Evolutionary conservation across 768 basidiomycete genomes (phyloP), one percentile per base, ranked within the genome.

Genomic region (Royoungia palumana): DNA sequence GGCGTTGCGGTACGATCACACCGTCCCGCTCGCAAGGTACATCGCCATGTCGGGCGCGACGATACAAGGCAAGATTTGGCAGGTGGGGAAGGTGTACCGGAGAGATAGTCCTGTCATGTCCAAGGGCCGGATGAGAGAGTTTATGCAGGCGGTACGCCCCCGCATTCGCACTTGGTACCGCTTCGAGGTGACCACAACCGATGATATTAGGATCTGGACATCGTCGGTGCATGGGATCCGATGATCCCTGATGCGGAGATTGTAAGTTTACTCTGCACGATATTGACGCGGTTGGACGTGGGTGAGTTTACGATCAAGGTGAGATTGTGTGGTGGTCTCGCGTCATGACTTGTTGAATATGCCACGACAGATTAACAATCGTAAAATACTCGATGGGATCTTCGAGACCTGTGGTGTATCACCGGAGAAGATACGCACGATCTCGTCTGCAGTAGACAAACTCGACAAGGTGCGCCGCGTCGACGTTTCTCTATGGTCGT

Each of bases 201-300:
- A 48, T 9, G 39, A 17, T 14, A 12, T 34, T 58, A 95, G 94
- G 95, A 99, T 68, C 89, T 98, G 61, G 96, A 98, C 66, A 93
- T 98, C 44, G 82, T 87, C 25, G 96, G 96, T 9, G 62, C 67
- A 8, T 97, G 90, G 85, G 96, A 99, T 66, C 72, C 91, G 4
- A 99, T 99, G 96, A 90, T 99, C 46, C 90, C 96, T 9, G 96
- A 98, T 63, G 90, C 91, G 1, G 96, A 99, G 66, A 66, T 96
- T 22, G 77, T 98, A 53, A 83, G 84, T 54, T 67, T 97, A 50
- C 59, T 91, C 1, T 90, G 86, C 60, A 91, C 92, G 7, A 78
- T 94, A 25, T 72, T 98, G 44, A 79, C 82, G 0, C 81, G 77
- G 47, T 76, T 99, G 10, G 91, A 96, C 45, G 85, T 99, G 17